Percentiles rank a stretch among this genome's conserved stretches.
Conservation (phyloP, 768 basidiomycete genomes). For the Russula abietina region DNA sequence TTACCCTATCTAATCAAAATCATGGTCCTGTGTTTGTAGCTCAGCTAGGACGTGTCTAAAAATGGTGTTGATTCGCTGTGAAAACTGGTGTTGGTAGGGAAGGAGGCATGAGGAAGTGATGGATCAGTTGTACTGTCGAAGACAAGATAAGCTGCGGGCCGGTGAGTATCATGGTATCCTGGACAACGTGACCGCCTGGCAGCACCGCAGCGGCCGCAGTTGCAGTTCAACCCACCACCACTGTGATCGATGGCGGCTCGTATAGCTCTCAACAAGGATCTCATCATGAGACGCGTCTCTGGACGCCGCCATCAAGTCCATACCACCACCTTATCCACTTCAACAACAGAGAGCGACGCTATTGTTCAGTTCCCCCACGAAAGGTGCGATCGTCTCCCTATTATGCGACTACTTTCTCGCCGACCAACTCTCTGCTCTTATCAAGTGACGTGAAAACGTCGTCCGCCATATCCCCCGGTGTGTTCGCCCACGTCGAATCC, state of each 20-base stretch:
- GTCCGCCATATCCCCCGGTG: background rate
- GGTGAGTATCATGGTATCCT: too few species aligned
- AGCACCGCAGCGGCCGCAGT: too few species aligned
- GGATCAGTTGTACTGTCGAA: too few species aligned
- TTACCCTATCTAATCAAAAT: too few species aligned
- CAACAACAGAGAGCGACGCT: background rate
- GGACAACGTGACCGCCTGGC: too few species aligned
- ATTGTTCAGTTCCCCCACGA: background rate
- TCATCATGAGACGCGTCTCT: background rate
- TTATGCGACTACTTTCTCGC: background rate
- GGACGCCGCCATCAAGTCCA: background rate
- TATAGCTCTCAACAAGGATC: slow-evolving; percentile 1
- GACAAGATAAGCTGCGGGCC: too few species aligned
- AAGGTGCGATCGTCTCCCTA: background rate
- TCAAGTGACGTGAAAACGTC: background rate
- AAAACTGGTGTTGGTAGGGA: too few species aligned
- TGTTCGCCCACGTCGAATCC: background rate
- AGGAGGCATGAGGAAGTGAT: too few species aligned
- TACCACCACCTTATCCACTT: background rate
- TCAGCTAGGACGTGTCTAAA: too few species aligned
- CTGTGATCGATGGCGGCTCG: background rate
- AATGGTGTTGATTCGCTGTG: too few species aligned
- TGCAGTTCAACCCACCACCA: too few species aligned
- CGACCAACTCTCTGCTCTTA: background rate
- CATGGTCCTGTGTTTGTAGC: too few species aligned